A percentile compares a stretch with the other conserved stretches of the same genome.
These are phyloP conservation scores for Pyricularia sp. DNA, from an alignment of 2,329 filamentous ascomycete species.

Conservation along the genomic window DNA sequence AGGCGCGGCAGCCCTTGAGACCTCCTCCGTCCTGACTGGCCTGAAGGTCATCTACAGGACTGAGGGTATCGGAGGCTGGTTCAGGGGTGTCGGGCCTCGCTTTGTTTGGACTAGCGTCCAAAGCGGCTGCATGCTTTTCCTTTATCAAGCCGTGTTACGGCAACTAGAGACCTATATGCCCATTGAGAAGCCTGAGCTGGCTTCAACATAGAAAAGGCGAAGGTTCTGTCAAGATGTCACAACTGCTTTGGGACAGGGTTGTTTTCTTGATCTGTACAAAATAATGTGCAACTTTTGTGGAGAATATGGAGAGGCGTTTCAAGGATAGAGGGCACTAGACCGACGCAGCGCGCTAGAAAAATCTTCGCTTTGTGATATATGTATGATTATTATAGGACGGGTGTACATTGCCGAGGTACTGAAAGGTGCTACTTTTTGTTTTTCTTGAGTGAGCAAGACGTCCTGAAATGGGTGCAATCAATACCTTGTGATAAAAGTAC, in stretches of 20 bases:
- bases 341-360: slow-evolving; percentile 3
- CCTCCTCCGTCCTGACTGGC: slow-evolving; percentile 79
- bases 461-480: not conserved
- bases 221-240: not conserved
- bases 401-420: not conserved
- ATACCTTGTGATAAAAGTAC: too few species aligned
- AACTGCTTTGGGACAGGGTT: not conserved
- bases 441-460: not conserved
- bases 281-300: slow-evolving; percentile 4
- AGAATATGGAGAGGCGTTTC: slow-evolving; percentile 5
- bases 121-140: slow-evolving; percentile 90
- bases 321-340: slow-evolving; percentile 5
- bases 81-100: slow-evolving; percentile 86
- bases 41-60: slow-evolving; percentile 80
- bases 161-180: slow-evolving; percentile 53
- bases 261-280: not conserved
- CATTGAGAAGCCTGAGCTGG: slow-evolving; percentile 15
- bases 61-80: slow-evolving; percentile 84
- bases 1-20: slow-evolving; percentile 72
- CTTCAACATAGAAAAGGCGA: not conserved
- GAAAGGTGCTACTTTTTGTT: too few species aligned
- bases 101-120: slow-evolving; percentile 97
- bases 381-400: not conserved
- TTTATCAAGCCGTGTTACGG: slow-evolving; percentile 82
- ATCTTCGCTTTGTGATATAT: slow-evolving; percentile 6